A percentile compares a stretch with the other conserved stretches of the same genome.
phyloP scores from a whole-genome alignment of 768 basidiomycete species.

The Grammothele lineata region DNA sequence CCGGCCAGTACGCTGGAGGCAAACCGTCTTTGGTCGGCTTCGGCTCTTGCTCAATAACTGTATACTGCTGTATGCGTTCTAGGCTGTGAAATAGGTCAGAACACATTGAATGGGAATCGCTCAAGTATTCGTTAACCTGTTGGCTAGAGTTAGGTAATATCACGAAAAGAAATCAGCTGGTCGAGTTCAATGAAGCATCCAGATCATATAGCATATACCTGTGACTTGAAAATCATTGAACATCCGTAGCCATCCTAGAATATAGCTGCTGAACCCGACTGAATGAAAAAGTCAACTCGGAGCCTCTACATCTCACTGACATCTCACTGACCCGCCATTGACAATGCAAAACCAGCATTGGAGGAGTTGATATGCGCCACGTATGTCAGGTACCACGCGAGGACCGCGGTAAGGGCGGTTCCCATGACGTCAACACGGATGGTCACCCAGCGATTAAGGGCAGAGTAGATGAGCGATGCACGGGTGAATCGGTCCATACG shows the following conservation, averaged over 20 bases:
- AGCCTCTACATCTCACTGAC: too few species aligned
- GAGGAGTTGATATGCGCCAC: slow-evolving; percentile 35
- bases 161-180: too few species aligned
- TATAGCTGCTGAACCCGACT: slow-evolving; percentile 48
- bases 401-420: slow-evolving; percentile 43
- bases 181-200: too few species aligned
- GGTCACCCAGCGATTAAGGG: slow-evolving; percentile 47
- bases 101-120: background rate
- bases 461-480: slow-evolving; percentile 40
- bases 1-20: slow-evolving; percentile 66
- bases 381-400: slow-evolving; percentile 53
- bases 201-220: too few species aligned
- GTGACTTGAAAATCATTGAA: slow-evolving; percentile 39
- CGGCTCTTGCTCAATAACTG: slow-evolving; percentile 54
- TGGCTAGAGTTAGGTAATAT: slow-evolving; percentile 13
- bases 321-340: slow-evolving; percentile 49
- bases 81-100: slow-evolving; percentile 27
- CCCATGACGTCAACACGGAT: slow-evolving; percentile 54
- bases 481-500: slow-evolving; percentile 47
- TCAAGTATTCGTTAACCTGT: slow-evolving; percentile 24
- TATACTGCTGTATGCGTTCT: slow-evolving; percentile 51
- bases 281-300: too few species aligned
- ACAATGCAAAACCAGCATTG: slow-evolving; percentile 36
- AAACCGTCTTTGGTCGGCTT: slow-evolving; percentile 33
- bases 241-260: slow-evolving; percentile 42